Evolutionary conservation across 78 protist species (phyloP).

Genomic region (Capsaspora owczarzaki): DNA sequence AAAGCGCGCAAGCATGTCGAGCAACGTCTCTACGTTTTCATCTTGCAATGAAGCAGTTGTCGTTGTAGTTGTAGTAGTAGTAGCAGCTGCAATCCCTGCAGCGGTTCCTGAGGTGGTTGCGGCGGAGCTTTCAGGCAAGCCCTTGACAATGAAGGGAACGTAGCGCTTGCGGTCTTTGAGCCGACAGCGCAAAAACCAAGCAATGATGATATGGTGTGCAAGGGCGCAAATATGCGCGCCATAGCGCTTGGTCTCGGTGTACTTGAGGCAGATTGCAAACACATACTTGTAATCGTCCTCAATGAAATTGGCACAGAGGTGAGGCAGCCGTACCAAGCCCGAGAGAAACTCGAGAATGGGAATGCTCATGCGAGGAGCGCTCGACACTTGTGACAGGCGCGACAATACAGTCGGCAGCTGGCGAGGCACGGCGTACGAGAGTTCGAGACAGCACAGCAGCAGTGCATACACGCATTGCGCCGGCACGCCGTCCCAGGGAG

Average conservation of each 20-base stretch:
- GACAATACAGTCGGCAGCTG: background rate
- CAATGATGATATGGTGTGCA: background rate
- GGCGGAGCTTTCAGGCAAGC: too few species aligned
- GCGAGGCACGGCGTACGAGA: background rate
- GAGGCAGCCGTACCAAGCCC: background rate
- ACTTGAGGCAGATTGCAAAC: too few species aligned
- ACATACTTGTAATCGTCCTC: background rate
- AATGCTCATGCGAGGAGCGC: background rate
- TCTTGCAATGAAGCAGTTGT: too few species aligned
- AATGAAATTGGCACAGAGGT: background rate
- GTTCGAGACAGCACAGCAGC: background rate
- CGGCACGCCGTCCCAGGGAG: background rate
- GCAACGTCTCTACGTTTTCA: background rate
- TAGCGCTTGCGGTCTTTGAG: background rate
- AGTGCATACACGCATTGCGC: background rate
- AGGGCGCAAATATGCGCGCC: background rate
- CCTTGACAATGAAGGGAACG: background rate
- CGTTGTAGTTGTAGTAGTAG: too few species aligned
- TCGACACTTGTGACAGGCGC: background rate
- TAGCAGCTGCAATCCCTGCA: too few species aligned
- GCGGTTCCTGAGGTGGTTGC: too few species aligned
- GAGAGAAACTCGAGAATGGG: background rate
- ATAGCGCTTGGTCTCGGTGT: too few species aligned
- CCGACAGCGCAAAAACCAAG: background rate
- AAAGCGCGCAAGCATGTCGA: background rate